phyloP scores from a whole-genome alignment of 192 early-diverging fungal genomes.

The Backusella westeae region DNA sequence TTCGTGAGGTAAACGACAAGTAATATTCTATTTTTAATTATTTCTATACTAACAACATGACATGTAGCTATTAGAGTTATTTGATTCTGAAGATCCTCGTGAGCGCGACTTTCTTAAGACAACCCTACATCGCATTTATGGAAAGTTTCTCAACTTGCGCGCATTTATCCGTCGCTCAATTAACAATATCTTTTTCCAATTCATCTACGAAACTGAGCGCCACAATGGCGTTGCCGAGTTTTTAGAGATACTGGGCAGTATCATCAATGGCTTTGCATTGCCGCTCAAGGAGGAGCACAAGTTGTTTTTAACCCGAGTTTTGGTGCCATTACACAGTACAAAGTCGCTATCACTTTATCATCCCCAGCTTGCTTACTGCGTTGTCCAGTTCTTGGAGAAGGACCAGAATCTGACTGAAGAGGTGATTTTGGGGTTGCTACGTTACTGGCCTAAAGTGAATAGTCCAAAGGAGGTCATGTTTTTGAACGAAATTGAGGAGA shows the following conservation, averaged over 20 bases:
- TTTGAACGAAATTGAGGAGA: conserved; percentile 88
- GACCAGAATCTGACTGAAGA: conserved; percentile 76
- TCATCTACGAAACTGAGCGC: conserved; percentile 85
- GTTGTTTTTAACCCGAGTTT: conserved; percentile 78
- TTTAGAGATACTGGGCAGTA: conserved; percentile 89
- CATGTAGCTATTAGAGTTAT: conserved; percentile 77
- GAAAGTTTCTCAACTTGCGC: conserved; percentile 88
- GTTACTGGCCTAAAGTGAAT: conserved; percentile 94
- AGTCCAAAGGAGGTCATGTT: conserved; percentile 96
- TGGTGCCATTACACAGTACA: conserved; percentile 87
- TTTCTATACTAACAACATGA: neutral
- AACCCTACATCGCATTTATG: conserved; percentile 89
- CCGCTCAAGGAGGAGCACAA: conserved; percentile 95
- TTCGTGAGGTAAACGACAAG: conserved; percentile 36
- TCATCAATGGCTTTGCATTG: conserved; percentile 95
- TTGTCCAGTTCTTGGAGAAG: conserved; percentile 92
- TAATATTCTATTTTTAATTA: conserved; percentile 26
- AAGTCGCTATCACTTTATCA: conserved; percentile 85
- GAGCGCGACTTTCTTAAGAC: conserved; percentile 93
- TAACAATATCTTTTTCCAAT: conserved; percentile 92
- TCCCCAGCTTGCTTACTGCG: conserved; percentile 89
- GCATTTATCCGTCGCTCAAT: conserved; percentile 89
- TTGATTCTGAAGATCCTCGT: conserved; percentile 90
- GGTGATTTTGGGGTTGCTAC: conserved; percentile 71
- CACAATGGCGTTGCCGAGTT: conserved; percentile 94